Conservation (phyloP, 495 filamentous ascomycete genomes). For the Annulohypoxylon bovei region DNA sequence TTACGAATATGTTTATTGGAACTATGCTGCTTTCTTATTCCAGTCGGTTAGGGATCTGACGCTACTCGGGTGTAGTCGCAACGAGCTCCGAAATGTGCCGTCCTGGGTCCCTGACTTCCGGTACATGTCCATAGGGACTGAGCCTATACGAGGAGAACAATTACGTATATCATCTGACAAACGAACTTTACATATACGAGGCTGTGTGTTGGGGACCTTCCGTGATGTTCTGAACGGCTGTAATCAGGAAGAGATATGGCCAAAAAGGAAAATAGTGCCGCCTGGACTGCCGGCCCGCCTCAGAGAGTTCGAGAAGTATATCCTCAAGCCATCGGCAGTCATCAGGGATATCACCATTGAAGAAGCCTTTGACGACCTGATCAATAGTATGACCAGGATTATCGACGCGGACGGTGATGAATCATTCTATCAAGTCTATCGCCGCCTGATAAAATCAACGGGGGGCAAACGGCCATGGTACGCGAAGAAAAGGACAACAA, state of each 20-base stretch:
- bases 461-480: conserved; percentile 1
- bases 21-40: conserved; percentile 26
- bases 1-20: conserved; percentile 19
- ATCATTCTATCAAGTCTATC: conserved; percentile 18
- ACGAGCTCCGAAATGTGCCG: conserved; percentile 15
- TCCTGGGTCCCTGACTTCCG: conserved; percentile 40
- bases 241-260: background rate
- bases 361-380: conserved; percentile 10
- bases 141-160: too few relatives aligned
- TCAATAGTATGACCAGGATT: background rate
- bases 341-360: conserved; percentile 11
- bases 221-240: background rate
- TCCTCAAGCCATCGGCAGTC: conserved; percentile 21
- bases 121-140: background rate
- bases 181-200: background rate
- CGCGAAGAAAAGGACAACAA: background rate
- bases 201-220: conserved; percentile 17
- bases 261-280: conserved; percentile 7
- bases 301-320: conserved; percentile 17
- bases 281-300: background rate
- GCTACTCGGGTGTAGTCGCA: conserved; percentile 4
- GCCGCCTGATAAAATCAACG: background rate
- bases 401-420: background rate
- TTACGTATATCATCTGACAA: too few relatives aligned
- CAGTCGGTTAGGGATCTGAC: background rate